phyloP scores from a whole-genome alignment of 1,139 yeast genomes.

The Waltiozyma sp. region DNA sequence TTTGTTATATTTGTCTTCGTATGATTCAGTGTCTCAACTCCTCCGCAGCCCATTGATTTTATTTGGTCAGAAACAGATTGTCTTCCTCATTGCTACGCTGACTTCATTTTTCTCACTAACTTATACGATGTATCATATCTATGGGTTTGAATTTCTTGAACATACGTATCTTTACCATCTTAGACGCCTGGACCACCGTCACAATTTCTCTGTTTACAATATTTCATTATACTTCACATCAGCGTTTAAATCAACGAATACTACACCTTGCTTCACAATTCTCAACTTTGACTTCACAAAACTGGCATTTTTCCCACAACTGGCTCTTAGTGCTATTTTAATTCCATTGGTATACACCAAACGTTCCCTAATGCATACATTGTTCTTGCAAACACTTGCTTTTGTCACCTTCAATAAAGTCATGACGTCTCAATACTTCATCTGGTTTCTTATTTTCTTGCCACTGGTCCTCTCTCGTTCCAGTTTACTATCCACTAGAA shows the following conservation, averaged over 20 bases:
- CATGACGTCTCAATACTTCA: constrained; percentile 86
- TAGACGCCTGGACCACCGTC: constrained; percentile 81
- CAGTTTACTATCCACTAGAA: constrained; percentile 20
- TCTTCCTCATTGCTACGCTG: constrained; percentile 30
- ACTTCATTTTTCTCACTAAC: constrained; percentile 37
- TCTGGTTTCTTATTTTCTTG: constrained; percentile 80
- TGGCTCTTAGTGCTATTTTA: constrained; percentile 44
- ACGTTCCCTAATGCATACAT: constrained; percentile 44
- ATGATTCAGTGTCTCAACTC: not conserved
- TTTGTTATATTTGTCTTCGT: constrained; percentile 9
- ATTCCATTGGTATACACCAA: constrained; percentile 52
- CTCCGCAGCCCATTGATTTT: constrained; percentile 3
- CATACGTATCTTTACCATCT: constrained; percentile 81
- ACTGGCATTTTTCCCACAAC: constrained; percentile 77
- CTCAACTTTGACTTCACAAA: constrained; percentile 21
- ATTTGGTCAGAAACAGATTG: constrained; percentile 26
- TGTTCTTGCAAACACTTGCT: constrained; percentile 82
- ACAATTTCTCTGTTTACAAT: constrained; percentile 85
- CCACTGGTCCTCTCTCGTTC: constrained; percentile 59
- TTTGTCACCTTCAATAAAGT: constrained; percentile 91
- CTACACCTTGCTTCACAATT: not conserved
- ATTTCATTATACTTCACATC: constrained; percentile 61
- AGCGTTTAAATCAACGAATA: constrained; percentile 7
- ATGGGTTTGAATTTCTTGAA: constrained; percentile 68
- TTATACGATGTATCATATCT: constrained; percentile 47